These are phyloP conservation scores for Diaporthe nobilis DNA, from an alignment of 2,329 filamentous ascomycete species.

Conservation along the genomic window DNA sequence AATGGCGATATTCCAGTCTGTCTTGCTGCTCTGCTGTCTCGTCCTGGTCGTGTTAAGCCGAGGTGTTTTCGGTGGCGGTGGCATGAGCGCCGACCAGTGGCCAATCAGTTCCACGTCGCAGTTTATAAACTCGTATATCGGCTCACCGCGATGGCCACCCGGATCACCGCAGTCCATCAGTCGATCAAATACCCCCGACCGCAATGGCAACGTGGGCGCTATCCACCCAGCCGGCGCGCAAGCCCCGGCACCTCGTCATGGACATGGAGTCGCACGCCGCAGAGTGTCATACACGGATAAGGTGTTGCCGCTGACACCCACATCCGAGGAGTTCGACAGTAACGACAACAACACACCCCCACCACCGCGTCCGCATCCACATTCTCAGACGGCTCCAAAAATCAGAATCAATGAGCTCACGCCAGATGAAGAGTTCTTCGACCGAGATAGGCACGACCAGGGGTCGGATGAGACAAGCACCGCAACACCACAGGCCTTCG, in stretches of 20 bases:
- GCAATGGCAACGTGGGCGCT: neutral
- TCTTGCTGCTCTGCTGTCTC: constrained; percentile 88
- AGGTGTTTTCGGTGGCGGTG: constrained; percentile 55
- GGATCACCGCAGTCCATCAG: constrained; percentile 36
- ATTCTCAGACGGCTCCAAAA: neutral
- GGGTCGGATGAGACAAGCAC: neutral
- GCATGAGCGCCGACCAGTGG: constrained; percentile 38
- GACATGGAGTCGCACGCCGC: constrained; percentile 13
- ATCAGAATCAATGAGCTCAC: constrained; percentile 30
- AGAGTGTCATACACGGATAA: constrained; percentile 48
- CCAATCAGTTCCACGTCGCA: constrained; percentile 36
- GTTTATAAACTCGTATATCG: constrained; percentile 40
- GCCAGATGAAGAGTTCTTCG: constrained; percentile 18
- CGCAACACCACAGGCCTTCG: neutral
- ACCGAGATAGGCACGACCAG: neutral
- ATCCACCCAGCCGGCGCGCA: constrained; percentile 2
- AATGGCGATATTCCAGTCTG: constrained; percentile 92
- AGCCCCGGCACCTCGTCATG: neutral
- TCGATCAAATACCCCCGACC: constrained; percentile 31
- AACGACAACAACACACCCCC: constrained; percentile 42
- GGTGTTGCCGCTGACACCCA: constrained; percentile 51
- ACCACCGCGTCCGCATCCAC: constrained; percentile 6
- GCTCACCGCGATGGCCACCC: constrained; percentile 36
- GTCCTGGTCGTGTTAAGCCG: constrained; percentile 87
- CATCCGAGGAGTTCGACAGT: constrained; percentile 46